Evolutionary conservation across 164 flowering plant species (phyloP).

Genomic region (Litsea cubeba): DNA sequence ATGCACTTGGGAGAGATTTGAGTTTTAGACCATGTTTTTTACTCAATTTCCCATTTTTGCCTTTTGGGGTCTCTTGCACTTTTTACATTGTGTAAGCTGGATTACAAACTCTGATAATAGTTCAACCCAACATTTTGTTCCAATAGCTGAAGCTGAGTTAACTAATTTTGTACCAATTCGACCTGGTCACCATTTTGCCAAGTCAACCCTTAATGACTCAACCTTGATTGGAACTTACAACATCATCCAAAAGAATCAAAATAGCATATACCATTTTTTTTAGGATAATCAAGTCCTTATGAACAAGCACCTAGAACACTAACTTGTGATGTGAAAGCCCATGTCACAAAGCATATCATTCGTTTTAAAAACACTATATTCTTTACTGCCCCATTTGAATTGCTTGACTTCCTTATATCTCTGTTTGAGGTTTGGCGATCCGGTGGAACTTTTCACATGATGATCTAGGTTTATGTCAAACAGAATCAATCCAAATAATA

Average conservation of each 20-base stretch:
- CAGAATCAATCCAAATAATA: not conserved
- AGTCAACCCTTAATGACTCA: not conserved
- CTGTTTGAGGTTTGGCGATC: not conserved
- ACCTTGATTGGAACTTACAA: too few species aligned
- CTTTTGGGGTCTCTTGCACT: too few species aligned
- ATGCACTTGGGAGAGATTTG: too few species aligned
- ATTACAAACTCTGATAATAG: too few species aligned
- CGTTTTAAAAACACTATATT: not conserved
- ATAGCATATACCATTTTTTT: not conserved
- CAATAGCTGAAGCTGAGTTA: too few species aligned
- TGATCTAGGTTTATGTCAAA: not conserved
- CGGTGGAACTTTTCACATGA: not conserved
- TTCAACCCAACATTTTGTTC: too few species aligned
- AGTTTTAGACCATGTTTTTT: too few species aligned
- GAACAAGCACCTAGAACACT: not conserved
- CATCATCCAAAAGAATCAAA: too few species aligned
- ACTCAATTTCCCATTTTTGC: too few species aligned
- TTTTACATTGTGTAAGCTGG: too few species aligned
- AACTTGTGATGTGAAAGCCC: not conserved
- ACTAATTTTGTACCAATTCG: too few species aligned
- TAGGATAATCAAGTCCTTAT: not conserved
- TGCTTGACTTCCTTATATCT: not conserved
- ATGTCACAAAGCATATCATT: not conserved
- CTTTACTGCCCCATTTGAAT: not conserved
- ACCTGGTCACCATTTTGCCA: not conserved